Base-by-base conservation (phyloP, 1,284 basidiomycete species). In the Butyriboletus regius region DNA sequence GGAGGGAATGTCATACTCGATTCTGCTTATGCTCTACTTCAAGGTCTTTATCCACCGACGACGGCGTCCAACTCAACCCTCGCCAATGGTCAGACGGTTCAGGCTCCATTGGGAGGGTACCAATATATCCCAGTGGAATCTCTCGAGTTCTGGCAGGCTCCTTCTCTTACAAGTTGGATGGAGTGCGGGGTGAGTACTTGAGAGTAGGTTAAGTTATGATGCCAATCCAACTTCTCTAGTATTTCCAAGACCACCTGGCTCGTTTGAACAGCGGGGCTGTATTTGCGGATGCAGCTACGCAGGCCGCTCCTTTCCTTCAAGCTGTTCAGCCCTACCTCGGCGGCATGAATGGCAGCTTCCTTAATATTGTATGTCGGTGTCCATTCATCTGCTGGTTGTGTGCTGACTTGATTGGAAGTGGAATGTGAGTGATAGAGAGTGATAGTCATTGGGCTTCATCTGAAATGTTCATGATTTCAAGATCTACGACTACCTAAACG, bases 401-500 rank as follows among this genome's bases (percentile, higher is more conserved):
- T 29, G 38, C 49, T 67, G 14, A 64, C 3, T 26, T 38, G 35
- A n/a, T 46, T 35, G 13, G 7, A 34, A 68, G 63, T 68, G 64
- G 67, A 66, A 66, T 45, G 63, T 66, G 33, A 54, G 64, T 57
- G 9, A 39, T 18, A 28, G 18, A 22, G 5, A 37, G 41, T 7
- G 12, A 10, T 12, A 9, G 5, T 36, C 7, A 31, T 34, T 6
- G 12, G 12, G 7, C 5, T n/a, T 50, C 35, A 18, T 40, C 53
- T 51, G n/a, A 52, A 43, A 1, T 26, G 13, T 32, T 46, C 15
- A 17, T 41, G 29, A 54, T 43, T 12, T 2, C 36, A 56, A 74
- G 69, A 68, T 80, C 20, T 81, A 75, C 50, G 77, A 76, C 54
- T 72, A 67, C 50, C 64, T 80, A 29, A 78, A 78, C 56, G 76